Base-by-base conservation (phyloP, 2,329 filamentous ascomycete genomes). In the Endocalyx cinctus region DNA sequence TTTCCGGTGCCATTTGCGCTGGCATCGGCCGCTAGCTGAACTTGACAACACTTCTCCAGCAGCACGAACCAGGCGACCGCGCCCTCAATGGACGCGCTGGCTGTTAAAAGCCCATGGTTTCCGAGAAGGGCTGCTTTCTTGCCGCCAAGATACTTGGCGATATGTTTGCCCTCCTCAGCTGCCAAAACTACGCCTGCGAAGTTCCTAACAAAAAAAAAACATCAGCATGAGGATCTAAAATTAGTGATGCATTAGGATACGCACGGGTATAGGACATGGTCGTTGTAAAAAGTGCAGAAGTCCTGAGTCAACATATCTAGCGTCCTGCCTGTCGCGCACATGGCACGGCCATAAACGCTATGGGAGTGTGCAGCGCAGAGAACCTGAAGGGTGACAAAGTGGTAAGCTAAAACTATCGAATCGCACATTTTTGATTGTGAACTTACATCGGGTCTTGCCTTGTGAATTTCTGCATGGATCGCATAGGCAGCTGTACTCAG, bases 291-390 rank as follows among this genome's bases (percentile, higher is more conserved):
- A 5, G 64, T 62, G 42, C 68, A 78, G 1, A 66, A 59, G 44
- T 79, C 76, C 53, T 79, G 76, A 1, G 74, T 74, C 29, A 74
- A 69, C 48, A 71, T 77, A 38, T 79, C 74, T 28, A 79, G 63
- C 11, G 61, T 64, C 41, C 66, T 66, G 6, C 74, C 74, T 22
- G 77, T 64, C 0, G 70, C 54, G 45, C 70, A 76, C 58, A 78
- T 79, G 6, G 72, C 66, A 31, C 74, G 72, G 4, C 76, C 76
- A 46, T 77, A 69, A 30, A 78, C 63, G 12, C 67, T 69, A 52
- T 79, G 76, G 2, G 69, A 70, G 51, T 80, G 76, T 1, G 73
- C 73, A 4, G 74, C 75, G 33, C 72, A 73, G 35, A 70, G 61
- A 17, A 79, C 25, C 25, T 27, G 13, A 7, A 15, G 7, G 10